A percentile compares a stretch with the other conserved stretches of the same genome.
phyloP scores from a whole-genome alignment of 805 yeast species.

The Ascoidea rubescens region DNA sequence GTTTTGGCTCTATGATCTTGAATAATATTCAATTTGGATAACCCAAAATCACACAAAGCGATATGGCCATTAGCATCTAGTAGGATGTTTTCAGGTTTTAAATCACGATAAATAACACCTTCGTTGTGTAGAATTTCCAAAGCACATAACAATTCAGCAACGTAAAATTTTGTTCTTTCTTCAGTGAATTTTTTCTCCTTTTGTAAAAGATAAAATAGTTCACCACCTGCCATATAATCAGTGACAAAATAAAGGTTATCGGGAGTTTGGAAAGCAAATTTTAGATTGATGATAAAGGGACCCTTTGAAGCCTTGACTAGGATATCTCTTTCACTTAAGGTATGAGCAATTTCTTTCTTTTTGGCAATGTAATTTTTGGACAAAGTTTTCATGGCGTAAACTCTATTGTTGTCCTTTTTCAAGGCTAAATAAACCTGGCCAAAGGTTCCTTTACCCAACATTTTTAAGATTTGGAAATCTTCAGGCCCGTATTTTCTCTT shows the following conservation, averaged over 20 bases:
- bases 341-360: constrained; percentile 95
- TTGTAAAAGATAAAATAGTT: constrained; percentile 91
- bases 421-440: constrained; percentile 96
- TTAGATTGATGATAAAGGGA: constrained; percentile 91
- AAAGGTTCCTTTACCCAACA: constrained; percentile 92
- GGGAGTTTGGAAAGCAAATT: constrained; percentile 93
- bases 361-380: constrained; percentile 91
- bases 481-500: constrained; percentile 82
- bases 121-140: constrained; percentile 90
- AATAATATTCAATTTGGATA: constrained; percentile 83
- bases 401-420: constrained; percentile 76
- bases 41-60: constrained; percentile 93
- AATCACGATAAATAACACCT: constrained; percentile 91
- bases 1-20: constrained; percentile 85
- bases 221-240: constrained; percentile 98
- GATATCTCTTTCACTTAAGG: constrained; percentile 93
- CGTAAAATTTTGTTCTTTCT: constrained; percentile 90
- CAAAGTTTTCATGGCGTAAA: constrained; percentile 95
- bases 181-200: constrained; percentile 91
- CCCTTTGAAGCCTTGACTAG: constrained; percentile 85
- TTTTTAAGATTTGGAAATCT: constrained; percentile 83
- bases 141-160: constrained; percentile 89
- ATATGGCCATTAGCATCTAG: constrained; percentile 96
- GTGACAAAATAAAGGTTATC: constrained; percentile 85
- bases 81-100: constrained; percentile 92